Base-by-base conservation (phyloP, 805 yeast genomes). In the Wickerhamomyces rabaulensis region DNA sequence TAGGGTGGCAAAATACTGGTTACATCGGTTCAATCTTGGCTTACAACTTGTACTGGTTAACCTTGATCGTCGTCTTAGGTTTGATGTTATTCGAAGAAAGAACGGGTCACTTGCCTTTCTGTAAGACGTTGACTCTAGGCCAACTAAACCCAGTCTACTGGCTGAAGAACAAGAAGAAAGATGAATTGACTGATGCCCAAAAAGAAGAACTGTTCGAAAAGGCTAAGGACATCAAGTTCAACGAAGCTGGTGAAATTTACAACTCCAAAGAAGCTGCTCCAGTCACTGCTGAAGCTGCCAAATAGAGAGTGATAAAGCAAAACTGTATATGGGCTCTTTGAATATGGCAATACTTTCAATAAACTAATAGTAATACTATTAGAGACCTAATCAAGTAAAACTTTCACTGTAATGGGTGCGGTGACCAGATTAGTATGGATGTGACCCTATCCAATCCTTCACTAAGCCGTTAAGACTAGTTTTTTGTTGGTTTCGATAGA, bases 1-100 rank as follows among this genome's bases (percentile, higher is more conserved):
- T 92, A 53, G 99, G 98, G 52, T 92, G 99, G 99, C 96, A 90
- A 72, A 92, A 92, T 70, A 79, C 96, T 45, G 98, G 97, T 49
- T 89, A 96, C 54, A 78, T 87, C 63, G 96, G 97, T 47, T 88
- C 97, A 7, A 90, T 92, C 49, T 70, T 92, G 45, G 79, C 91
- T 42, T 92, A 92, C 75, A 90, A 89, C 70, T 54, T 84, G 52
- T 92, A 92, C 74, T 92, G 99, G 99, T 57, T 91, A 45, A 66
- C 69, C 38, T 64, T 89, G 46, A 84, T 85, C 51, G 51, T 70
- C 19, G 67, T 74, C 29, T 61, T 92, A 40, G 44, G 61, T n/a
- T 67, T 83, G 55, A 79, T 92, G 89, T 69, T 83, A 52, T 90
- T 60, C 69, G 94, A 88, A 73, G 99, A 92, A 76, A 87, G 74